Base-by-base conservation (phyloP, 2,329 filamentous ascomycete species). In the Blastomyces gilchristii region DNA sequence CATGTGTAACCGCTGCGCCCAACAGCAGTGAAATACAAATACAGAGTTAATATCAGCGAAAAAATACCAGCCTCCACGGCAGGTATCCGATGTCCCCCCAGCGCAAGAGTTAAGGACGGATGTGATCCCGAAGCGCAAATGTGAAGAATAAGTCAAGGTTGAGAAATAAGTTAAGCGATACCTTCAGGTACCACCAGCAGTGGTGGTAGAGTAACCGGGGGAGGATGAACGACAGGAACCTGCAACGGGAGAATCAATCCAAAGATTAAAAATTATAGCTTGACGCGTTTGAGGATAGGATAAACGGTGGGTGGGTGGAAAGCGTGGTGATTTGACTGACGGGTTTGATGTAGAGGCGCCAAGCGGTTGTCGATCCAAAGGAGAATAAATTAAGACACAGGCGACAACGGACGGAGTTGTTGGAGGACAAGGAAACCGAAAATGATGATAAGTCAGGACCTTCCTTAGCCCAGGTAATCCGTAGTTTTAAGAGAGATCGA, bases 1-100 rank as follows among this genome's bases (percentile, higher is more conserved):
- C 74, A 77, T 76, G 71, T 73, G 73, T 73, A 71, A 73, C 28
- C 14, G 57, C 62, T 63, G 49, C 47, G 54, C 22, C 49, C 6
- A 59, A 12, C 54, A 63, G 54, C 56, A 59, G 54, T 34, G 56
- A 34, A 39, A 43, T 47, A 39, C 28, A 43, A 14, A 62, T 22
- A 52, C 49, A 14, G 14, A 16, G 37, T n/a, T 39, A 25, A 59
- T 41, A 43, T 43, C 45, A 63, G 53, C 60, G 37, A 62, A 62
- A 41, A 52, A 62, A 62, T 62, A 47, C 60, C 60, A 62, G 39
- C 57, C 41, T 59, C 31, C 57, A 34, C 57, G 43, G 18, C 41
- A 59, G 39, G 41, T 59, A 59, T 28, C 41, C 18, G 18, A 47
- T 3, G 6, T 18, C 39, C 31, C 54, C 25, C 37, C 34, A 25